A percentile compares a stretch with the other conserved stretches of the same genome.
Conservation (phyloP, 495 filamentous ascomycete genomes). For the Rusavskia elegans region DNA sequence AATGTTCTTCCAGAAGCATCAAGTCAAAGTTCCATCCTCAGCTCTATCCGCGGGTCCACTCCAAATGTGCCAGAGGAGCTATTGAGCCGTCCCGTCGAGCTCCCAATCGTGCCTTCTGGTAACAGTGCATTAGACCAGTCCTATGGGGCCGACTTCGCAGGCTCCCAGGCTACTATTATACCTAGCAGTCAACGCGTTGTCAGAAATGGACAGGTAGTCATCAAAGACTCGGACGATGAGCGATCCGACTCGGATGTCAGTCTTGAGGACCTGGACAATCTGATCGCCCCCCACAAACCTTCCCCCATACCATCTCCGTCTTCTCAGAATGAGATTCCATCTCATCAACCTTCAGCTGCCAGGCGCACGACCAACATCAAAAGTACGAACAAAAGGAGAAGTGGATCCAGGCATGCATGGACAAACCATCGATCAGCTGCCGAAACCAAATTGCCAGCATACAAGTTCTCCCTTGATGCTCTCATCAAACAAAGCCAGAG, state of each 20-base stretch:
- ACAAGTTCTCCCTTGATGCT: constrained; percentile 50
- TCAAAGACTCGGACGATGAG: constrained; percentile 56
- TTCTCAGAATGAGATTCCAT: background rate
- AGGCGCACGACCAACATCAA: background rate
- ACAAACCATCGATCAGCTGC: constrained; percentile 18
- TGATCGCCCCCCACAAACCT: constrained; percentile 19
- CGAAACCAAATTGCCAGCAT: constrained; percentile 34
- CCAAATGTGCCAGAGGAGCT: background rate
- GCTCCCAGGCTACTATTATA: constrained; percentile 3
- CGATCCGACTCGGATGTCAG: constrained; percentile 40
- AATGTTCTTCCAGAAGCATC: background rate
- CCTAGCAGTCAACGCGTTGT: constrained; percentile 25
- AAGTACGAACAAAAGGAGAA: background rate
- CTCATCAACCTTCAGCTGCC: background rate
- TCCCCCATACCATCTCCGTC: constrained; percentile 11
- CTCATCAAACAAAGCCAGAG: constrained; percentile 43
- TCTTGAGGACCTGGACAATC: constrained; percentile 28
- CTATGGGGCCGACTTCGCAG: background rate
- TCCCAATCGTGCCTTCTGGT: background rate
- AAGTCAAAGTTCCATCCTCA: background rate
- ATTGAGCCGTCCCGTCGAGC: background rate
- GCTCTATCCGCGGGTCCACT: background rate
- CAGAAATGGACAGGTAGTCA: constrained; percentile 37
- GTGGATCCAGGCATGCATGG: background rate
- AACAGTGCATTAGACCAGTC: background rate